Evolutionary conservation across 2,329 filamentous ascomycete genomes (phyloP), one percentile per base, ranked within the genome.

Genomic region (Fusarium sp.): DNA sequence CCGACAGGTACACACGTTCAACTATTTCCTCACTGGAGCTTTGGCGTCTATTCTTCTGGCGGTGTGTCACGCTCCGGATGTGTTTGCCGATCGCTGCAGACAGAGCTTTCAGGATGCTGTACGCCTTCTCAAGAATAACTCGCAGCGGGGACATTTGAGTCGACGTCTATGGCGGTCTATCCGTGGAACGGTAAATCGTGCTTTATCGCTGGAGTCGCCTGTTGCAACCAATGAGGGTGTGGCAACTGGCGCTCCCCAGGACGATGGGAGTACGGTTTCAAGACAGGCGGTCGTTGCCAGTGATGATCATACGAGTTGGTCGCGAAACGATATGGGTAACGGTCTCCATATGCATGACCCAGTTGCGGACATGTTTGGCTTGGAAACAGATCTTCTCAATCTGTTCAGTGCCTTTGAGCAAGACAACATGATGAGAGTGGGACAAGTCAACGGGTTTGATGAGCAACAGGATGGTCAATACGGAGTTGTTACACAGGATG

Each of bases 401-500:
- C 11, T 61, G 7, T 61, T 61, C 7, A 61, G 44, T 27, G 57
- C 57, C 3, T 61, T 61, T 39, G 57, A 61, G 32, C 44, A 61
- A 9, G 54, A 56, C 17, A 54, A 44, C 11, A 54, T 56, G 37
- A 15, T 56, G 4, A 53, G 48, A 20, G 10, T 14, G 22, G 17
- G 30, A 7, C 54, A 53, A 40, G 14, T 43, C 6, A 43, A 35
- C 7, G 47, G 37, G 13, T 15, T 54, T 37, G 47, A 54, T 23
- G 27, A 53, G 13, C 17, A 13, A 9, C 17, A 13, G 9, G 9
- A 33, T 10, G 30, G 37, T 19, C 54, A 54, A 14, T 25, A 25
- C 22, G 52, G 13, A 4, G 15, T 14, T 3, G 13, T 32, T 5
- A n/a, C 10, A 4, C 53, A 30, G n/a, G 14, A 9, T 8, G 37